Evolutionary conservation across 129 eudicot species (phyloP).

Genomic region (Saussurea involucrata): DNA sequence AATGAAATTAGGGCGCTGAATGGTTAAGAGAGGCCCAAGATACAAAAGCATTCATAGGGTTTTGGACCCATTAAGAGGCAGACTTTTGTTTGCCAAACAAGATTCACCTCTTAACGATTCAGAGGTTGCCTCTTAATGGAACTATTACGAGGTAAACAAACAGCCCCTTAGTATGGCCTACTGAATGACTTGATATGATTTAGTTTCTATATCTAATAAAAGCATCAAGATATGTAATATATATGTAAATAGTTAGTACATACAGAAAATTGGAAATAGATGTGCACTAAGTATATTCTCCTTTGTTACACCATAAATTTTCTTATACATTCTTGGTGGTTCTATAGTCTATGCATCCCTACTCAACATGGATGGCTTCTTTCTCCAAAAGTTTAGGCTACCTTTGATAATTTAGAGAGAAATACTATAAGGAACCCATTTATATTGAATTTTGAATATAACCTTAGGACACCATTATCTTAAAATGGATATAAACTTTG

Average conservation of each 20-base stretch:
- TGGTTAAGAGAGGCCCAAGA: no score
- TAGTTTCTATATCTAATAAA: constrained; percentile 2
- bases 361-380: not conserved
- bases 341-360: not conserved
- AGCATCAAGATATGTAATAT: not conserved
- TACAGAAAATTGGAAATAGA: not conserved
- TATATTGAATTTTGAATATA: not conserved
- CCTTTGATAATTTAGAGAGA: not conserved
- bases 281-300: not conserved
- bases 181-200: not conserved
- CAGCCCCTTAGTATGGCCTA: not conserved
- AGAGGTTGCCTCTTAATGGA: no score
- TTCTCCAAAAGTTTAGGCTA: not conserved
- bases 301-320: not conserved
- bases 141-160: no score
- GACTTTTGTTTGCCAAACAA: no score
- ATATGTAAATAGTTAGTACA: not conserved
- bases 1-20: no score
- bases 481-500: not conserved
- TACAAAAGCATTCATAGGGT: no score
- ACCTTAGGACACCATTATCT: not conserved
- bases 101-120: no score
- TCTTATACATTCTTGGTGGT: not conserved
- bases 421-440: not conserved
- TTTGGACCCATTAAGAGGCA: no score